Base-by-base conservation (phyloP, 2,329 filamentous ascomycete genomes). In the Ceratocystis albifundus region DNA sequence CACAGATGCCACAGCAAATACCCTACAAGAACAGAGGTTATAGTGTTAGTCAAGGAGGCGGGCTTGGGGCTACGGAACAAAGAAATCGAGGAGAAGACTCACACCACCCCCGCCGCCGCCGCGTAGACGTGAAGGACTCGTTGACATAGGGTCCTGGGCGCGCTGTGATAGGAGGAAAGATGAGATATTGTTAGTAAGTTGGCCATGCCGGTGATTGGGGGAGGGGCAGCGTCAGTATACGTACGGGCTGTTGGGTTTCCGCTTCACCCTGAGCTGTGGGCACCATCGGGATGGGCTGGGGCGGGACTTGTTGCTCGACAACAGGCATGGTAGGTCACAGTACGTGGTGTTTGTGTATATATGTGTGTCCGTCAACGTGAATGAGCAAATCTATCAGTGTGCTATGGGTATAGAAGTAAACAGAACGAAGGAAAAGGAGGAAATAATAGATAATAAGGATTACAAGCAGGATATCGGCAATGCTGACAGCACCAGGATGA, bases 1-100 rank as follows among this genome's bases (percentile, higher is more conserved):
- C 75, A 66, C 75, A 77, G 64, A 77, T 71, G 41, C 76, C 76
- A 65, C 76, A 77, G 72, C 75, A 77, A 59, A 77, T 69, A 12
- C 74, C 76, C 76, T 77, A 17, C 5, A 50, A 64, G 20, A 15
- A 48, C 4, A 5, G 50, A 62, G 36, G 36, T 4, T 0, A 32
- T 1, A 3, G 28, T 12, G 59, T 50, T 66, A 66, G 28, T 3
- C 20, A 30, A 25, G 20, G 8, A 2, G 3, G 48, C 4, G 25
- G 12, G 22, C 10, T n/a, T 57, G 20, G 12, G 25, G 28, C 15
- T 32, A 28, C 7, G 2, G 15, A 20, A n/a, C 25, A 57, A 30
- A 61, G 41, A 36, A 22, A 10, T 22, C 32, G 22, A 36, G 32
- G 25, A 12, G 22, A 65, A 12, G 22, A 65, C 64, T 66, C 62